Evolutionary conservation across 345 rosid genomes (phyloP).

Genomic region (Citrus reticulata): DNA sequence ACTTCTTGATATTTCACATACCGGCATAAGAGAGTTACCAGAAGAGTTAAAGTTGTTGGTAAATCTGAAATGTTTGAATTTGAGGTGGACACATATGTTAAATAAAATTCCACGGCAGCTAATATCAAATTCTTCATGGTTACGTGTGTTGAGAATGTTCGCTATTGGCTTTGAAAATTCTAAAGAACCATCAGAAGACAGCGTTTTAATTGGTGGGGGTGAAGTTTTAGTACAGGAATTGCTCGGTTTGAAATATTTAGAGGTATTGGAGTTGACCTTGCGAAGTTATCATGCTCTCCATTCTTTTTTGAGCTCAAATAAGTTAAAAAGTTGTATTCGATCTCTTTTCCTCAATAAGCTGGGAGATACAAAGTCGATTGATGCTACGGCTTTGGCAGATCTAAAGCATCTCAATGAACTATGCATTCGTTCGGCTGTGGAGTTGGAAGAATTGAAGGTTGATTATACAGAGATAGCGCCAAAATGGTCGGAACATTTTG

Average conservation of each 20-base stretch:
- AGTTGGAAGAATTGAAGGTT: background rate
- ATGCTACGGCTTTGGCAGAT: background rate
- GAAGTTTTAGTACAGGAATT: background rate
- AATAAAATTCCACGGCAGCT: no score
- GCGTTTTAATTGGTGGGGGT: background rate
- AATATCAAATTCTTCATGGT: no score
- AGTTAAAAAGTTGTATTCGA: background rate
- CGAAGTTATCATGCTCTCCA: background rate
- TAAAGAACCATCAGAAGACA: background rate
- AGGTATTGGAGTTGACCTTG: background rate
- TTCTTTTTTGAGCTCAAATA: background rate
- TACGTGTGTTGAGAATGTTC: background rate
- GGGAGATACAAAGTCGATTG: background rate
- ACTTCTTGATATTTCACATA: no score
- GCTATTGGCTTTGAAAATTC: accelerated
- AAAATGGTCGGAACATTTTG: background rate
- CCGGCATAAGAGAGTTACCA: no score
- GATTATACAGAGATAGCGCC: background rate
- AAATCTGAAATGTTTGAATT: no score
- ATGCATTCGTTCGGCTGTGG: background rate
- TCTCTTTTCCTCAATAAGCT: background rate
- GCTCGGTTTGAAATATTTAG: background rate
- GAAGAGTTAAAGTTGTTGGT: no score
- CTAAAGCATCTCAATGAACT: background rate
- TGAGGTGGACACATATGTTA: no score